Conservation (phyloP, 2,329 filamentous ascomycete genomes). For the Blastomyces parvus region DNA sequence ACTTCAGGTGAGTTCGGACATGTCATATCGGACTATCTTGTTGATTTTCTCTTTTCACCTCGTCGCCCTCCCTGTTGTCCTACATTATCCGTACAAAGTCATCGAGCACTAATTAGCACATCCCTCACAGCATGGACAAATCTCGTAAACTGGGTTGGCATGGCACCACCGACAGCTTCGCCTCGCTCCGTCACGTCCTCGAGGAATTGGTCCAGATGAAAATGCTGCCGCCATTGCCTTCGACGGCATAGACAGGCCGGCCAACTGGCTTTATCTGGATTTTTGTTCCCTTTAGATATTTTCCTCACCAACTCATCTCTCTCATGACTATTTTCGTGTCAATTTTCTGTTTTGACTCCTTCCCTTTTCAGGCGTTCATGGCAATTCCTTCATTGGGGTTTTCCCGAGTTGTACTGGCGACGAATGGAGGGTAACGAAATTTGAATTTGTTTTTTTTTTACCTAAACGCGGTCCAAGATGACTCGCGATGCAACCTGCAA, state of each 20-base stretch:
- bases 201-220: constrained; percentile 34
- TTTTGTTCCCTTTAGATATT: neutral
- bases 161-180: constrained; percentile 39
- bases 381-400: no score
- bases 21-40: neutral
- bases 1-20: constrained; percentile 22
- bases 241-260: neutral
- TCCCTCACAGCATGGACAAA: constrained; percentile 33
- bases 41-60: neutral
- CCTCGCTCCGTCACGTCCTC: constrained; percentile 37
- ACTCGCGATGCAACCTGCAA: no score
- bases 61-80: no score
- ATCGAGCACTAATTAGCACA: neutral
- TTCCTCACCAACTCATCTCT: neutral
- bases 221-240: constrained; percentile 32
- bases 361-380: no score
- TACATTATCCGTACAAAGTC: neutral
- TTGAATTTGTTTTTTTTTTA: no score
- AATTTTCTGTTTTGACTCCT: no score
- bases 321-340: no score
- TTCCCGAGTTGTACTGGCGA: no score
- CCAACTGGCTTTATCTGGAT: neutral
- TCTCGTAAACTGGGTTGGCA: constrained; percentile 39
- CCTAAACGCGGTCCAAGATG: no score
- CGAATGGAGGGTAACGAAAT: no score